Evolutionary conservation across 345 rosid genomes (phyloP).

Genomic region (Excoecaria agallocha): DNA sequence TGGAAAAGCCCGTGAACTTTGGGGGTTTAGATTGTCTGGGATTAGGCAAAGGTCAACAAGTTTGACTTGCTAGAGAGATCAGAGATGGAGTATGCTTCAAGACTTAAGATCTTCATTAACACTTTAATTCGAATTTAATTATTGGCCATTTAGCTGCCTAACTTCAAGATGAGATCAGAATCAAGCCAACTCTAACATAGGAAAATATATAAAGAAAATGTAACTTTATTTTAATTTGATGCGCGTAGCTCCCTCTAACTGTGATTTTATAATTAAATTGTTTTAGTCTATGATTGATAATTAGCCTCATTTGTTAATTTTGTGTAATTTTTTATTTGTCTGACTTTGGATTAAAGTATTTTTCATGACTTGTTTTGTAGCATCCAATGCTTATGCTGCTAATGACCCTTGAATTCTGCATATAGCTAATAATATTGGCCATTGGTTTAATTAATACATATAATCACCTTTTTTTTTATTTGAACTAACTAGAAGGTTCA

Average conservation of each 20-base stretch:
- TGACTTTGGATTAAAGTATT: not conserved
- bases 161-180: not conserved
- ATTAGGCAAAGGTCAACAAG: constrained; percentile 13
- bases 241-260: too few species aligned
- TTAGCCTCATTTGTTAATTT: not conserved
- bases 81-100: not conserved
- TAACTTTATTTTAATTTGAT: too few species aligned
- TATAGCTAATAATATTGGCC: too few species aligned
- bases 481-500: too few species aligned
- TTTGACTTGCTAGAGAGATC: not conserved
- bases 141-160: constrained; percentile 5
- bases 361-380: too few species aligned
- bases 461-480: too few species aligned
- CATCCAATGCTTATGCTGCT: too few species aligned
- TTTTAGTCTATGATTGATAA: not conserved
- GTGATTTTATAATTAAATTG: not conserved
- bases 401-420: too few species aligned
- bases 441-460: too few species aligned
- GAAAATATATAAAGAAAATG: too few species aligned
- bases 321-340: not conserved
- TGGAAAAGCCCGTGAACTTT: not conserved
- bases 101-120: not conserved
- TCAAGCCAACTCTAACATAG: too few species aligned
- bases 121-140: not conserved
- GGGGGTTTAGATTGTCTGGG: not conserved